Evolutionary conservation across 2,329 filamentous ascomycete genomes (phyloP).

Genomic region (Pseudogymnoascus sp.): DNA sequence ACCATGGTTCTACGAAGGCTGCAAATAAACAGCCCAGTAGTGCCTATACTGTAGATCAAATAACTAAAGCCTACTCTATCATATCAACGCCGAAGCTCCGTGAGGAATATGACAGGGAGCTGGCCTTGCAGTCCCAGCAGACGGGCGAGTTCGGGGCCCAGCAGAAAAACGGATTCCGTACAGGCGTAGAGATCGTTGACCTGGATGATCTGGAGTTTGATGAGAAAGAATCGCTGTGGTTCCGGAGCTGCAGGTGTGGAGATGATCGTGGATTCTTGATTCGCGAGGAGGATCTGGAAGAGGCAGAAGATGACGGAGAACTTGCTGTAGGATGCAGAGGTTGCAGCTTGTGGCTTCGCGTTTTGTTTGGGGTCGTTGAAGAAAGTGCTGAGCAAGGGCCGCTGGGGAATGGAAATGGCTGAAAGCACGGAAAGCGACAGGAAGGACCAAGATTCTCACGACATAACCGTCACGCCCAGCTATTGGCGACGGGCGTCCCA

Average conservation of each 20-base stretch:
- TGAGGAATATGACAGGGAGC: slow-evolving; percentile 46
- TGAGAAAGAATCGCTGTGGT: slow-evolving; percentile 43
- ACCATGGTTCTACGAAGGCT: slow-evolving; percentile 8
- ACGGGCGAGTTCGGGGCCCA: slow-evolving; percentile 14
- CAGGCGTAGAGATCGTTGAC: slow-evolving; percentile 57
- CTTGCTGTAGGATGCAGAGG: slow-evolving; percentile 58
- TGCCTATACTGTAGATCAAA: slow-evolving; percentile 54
- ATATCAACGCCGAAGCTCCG: slow-evolving; percentile 46
- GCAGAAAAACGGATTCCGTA: slow-evolving; percentile 37
- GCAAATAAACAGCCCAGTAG: slow-evolving; percentile 20
- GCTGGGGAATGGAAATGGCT: background rate
- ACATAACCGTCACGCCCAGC: slow-evolving; percentile 76
- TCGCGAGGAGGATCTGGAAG: slow-evolving; percentile 52
- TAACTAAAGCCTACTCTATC: slow-evolving; percentile 50
- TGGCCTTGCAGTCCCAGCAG: slow-evolving; percentile 31
- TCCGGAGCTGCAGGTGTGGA: slow-evolving; percentile 55
- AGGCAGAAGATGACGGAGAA: slow-evolving; percentile 50
- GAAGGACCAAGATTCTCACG: slow-evolving; percentile 70
- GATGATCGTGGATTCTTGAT: slow-evolving; percentile 55
- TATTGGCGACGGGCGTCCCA: background rate
- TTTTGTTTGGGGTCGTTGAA: slow-evolving; percentile 53
- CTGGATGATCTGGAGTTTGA: slow-evolving; percentile 57
- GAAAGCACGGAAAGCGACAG: slow-evolving; percentile 53
- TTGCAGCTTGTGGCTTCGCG: slow-evolving; percentile 59
- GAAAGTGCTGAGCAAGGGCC: slow-evolving; percentile 11